A percentile compares a stretch with the other conserved stretches of the same genome.
Evolutionary conservation across 345 rosid species (phyloP).

Genomic region (Cardamine resedifolia): DNA sequence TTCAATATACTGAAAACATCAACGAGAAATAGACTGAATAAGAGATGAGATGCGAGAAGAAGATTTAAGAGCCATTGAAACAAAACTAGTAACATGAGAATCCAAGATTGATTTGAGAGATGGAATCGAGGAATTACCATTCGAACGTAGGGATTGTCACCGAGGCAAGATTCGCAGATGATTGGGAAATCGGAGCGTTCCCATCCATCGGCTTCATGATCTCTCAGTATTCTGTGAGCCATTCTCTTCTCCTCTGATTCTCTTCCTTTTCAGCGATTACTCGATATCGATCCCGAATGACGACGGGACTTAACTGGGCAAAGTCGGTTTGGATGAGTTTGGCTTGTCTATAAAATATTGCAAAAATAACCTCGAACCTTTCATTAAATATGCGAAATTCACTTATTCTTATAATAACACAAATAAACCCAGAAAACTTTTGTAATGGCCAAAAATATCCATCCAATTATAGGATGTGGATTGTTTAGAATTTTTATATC

Average conservation of each 20-base stretch:
- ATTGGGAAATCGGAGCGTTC: conserved; percentile 92
- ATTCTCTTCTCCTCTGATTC: conserved; percentile 36
- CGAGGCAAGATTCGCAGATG: conserved; percentile 94
- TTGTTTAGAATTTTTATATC: background rate
- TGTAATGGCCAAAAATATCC: background rate
- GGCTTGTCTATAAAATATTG: background rate
- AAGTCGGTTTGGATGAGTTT: conserved; percentile 9
- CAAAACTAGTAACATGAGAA: background rate
- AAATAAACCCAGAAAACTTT: background rate
- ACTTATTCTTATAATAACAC: background rate
- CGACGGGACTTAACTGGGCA: background rate
- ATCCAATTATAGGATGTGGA: background rate
- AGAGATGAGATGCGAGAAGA: background rate
- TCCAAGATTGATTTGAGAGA: background rate
- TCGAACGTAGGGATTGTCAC: conserved; percentile 90
- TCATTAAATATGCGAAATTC: background rate
- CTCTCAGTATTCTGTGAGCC: conserved; percentile 88
- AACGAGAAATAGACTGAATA: background rate
- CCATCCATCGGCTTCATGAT: conserved; percentile 90
- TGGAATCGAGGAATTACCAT: conserved; percentile 51
- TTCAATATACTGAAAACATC: background rate
- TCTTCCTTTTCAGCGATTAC: background rate
- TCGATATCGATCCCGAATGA: conserved; percentile 10
- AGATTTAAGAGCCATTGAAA: background rate
- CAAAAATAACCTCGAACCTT: background rate